Evolutionary conservation across 1,139 yeast species (phyloP).

Genomic region (Saccharomycopsis phalli): DNA sequence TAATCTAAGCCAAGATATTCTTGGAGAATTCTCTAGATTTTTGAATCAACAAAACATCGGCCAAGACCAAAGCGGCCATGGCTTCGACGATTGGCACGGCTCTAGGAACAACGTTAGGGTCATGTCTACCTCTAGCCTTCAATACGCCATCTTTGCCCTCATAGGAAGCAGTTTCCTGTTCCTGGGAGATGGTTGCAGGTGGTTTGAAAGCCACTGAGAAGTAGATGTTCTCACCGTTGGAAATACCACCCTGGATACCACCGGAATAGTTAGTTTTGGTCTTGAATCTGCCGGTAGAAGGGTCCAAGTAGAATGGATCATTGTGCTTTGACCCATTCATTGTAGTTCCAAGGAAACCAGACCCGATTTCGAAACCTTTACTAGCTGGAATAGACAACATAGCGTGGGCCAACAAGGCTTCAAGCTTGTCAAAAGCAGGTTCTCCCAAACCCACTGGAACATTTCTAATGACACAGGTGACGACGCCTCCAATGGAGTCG

Average conservation of each 20-base stretch:
- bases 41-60: slow-evolving; percentile 79
- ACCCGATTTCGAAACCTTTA: slow-evolving; percentile 94
- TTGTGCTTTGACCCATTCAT: slow-evolving; percentile 93
- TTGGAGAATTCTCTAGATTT: slow-evolving; percentile 62
- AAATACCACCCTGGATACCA: slow-evolving; percentile 96
- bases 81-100: slow-evolving; percentile 98
- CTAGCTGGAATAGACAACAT: slow-evolving; percentile 97
- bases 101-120: slow-evolving; percentile 96
- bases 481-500: slow-evolving; percentile 96
- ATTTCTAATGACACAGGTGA: slow-evolving; percentile 92
- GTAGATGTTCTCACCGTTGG: slow-evolving; percentile 91
- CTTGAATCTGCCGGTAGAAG: slow-evolving; percentile 49
- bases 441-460: slow-evolving; percentile 93
- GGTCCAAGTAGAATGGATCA: slow-evolving; percentile 67
- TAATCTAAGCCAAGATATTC: slow-evolving; percentile 3
- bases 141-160: slow-evolving; percentile 80
- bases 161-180: slow-evolving; percentile 79
- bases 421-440: slow-evolving; percentile 94
- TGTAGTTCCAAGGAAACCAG: slow-evolving; percentile 84
- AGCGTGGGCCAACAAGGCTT: slow-evolving; percentile 92
- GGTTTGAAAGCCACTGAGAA: slow-evolving; percentile 96
- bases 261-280: slow-evolving; percentile 91
- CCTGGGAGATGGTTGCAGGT: slow-evolving; percentile 94
- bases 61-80: slow-evolving; percentile 89
- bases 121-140: slow-evolving; percentile 97